Evolutionary conservation across 495 filamentous ascomycete genomes (phyloP), one percentile per base, ranked within the genome.

Genomic region (Aspergillus bridgeri): DNA sequence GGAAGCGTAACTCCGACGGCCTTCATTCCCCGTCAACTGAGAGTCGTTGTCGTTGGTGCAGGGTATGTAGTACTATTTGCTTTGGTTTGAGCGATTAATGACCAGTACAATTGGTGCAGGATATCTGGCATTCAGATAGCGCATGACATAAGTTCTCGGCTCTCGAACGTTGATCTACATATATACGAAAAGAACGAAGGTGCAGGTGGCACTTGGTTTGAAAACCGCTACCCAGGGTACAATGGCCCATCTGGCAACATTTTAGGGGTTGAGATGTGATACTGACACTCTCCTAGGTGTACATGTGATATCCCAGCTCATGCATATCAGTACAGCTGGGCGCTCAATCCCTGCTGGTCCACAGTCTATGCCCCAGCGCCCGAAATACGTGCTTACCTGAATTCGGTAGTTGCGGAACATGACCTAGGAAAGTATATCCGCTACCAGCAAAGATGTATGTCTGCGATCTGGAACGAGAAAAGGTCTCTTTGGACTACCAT

Each of bases 221-320:
- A 42, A 17, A 42, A 42, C 38, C 38, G 17, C 7, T 42, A 42
- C 17, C 38, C 38, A 17, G 38, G 38, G 38, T 42, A 42, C 17
- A 42, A 8, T 42, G 8, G 7, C 38, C 38, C 38, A 42, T 7
- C 17, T 42, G 17, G 38, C 38, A 17, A 42, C 38, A n/a, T n/a
- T n/a, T n/a, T n/a, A n/a, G n/a, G n/a, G n/a, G n/a, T n/a, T n/a
- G n/a, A n/a, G n/a, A n/a, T n/a, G n/a, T 42, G 38, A 42, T 52
- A 45, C 46, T 24, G 3, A 15, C 15, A 5, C n/a, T n/a, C n/a
- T n/a, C n/a, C 7, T 45, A 62, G 60, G 29, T 62, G 60, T 49
- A 55, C 60, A 17, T 63, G 60, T 20, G 60, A 63, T 21, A 53
- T 63, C 13, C 60, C 61, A 8, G 42, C 58, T 6, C 61, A 64